Percentiles rank a stretch among this genome's conserved stretches.
Evolutionary conservation across 2,329 filamentous ascomycete species (phyloP).

Genomic region (Ophiosphaerella herpotricha): DNA sequence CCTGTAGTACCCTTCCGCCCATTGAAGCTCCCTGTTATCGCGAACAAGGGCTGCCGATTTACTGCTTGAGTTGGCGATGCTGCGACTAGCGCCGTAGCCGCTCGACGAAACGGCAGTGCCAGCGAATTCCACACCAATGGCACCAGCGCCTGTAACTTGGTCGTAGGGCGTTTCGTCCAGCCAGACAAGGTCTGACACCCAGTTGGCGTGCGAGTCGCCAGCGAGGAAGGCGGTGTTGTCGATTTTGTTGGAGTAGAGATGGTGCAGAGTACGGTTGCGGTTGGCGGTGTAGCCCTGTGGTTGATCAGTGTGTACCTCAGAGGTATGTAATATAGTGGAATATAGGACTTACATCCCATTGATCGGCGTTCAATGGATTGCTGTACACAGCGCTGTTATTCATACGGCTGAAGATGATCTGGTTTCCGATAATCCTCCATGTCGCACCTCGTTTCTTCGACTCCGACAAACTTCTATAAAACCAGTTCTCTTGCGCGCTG

Average conservation of each 20-base stretch:
- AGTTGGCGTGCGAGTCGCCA: slow-evolving; percentile 70
- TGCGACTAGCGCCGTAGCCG: slow-evolving; percentile 44
- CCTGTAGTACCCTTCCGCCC: slow-evolving; percentile 72
- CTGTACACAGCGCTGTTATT: slow-evolving; percentile 27
- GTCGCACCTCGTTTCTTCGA: slow-evolving; percentile 64
- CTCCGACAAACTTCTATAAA: slow-evolving; percentile 52
- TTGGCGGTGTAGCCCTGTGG: slow-evolving; percentile 66
- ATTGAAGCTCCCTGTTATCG: slow-evolving; percentile 67
- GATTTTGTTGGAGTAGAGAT: slow-evolving; percentile 68
- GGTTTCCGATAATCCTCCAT: slow-evolving; percentile 73
- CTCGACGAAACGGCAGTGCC: slow-evolving; percentile 67
- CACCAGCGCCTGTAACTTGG: slow-evolving; percentile 42
- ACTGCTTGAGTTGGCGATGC: slow-evolving; percentile 53
- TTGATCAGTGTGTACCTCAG: neutral
- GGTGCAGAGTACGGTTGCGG: slow-evolving; percentile 69
- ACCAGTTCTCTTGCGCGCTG: slow-evolving; percentile 71
- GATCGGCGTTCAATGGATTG: slow-evolving; percentile 55
- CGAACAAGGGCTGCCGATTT: slow-evolving; percentile 43
- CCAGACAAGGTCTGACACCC: slow-evolving; percentile 54
- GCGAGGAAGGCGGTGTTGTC: slow-evolving; percentile 72
- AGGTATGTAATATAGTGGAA: too few relatives aligned
- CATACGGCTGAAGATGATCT: slow-evolving; percentile 53
- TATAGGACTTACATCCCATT: slow-evolving; percentile 56
- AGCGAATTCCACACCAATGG: slow-evolving; percentile 56
- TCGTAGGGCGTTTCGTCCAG: slow-evolving; percentile 44